Evolutionary conservation across 2,329 filamentous ascomycete species (phyloP).

Genomic region (Blastomyces gilchristii): DNA sequence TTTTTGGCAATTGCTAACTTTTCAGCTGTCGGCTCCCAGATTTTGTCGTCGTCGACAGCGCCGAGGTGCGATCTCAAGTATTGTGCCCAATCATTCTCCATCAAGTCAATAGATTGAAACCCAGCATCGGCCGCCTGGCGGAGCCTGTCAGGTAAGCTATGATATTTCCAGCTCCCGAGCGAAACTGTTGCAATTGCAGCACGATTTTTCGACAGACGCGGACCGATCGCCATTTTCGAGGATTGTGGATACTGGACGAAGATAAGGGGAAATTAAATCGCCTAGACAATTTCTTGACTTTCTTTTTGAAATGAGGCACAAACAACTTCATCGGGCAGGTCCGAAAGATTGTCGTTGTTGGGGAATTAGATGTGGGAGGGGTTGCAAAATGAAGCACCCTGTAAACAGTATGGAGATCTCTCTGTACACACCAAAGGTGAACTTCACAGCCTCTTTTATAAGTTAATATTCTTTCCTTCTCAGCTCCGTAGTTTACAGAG

Average conservation of each 20-base stretch:
- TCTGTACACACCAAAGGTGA: not conserved
- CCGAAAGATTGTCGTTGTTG: constrained; percentile 11
- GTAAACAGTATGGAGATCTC: not conserved
- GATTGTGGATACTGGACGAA: not conserved
- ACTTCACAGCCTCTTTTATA: not conserved
- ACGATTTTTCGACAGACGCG: constrained; percentile 4
- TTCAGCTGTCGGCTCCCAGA: constrained; percentile 3
- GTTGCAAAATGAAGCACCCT: not conserved
- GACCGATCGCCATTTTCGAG: constrained; percentile 4
- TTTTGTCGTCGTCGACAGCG: constrained; percentile 1
- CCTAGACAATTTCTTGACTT: constrained; percentile 5
- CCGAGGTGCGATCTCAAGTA: constrained; percentile 5
- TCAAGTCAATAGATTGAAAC: constrained; percentile 8
- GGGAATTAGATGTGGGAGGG: constrained; percentile 4
- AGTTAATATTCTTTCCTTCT: not conserved
- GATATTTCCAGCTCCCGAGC: constrained; percentile 4
- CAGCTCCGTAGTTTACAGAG: not conserved
- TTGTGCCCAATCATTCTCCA: constrained; percentile 6
- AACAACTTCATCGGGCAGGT: constrained; percentile 8
- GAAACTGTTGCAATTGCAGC: constrained; percentile 7
- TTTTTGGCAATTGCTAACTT: constrained; percentile 3
- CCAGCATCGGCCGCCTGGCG: constrained; percentile 4
- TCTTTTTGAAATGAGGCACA: constrained; percentile 4
- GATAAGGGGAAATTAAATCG: not conserved
- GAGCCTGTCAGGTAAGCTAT: constrained; percentile 5